Evolutionary conservation across 2,329 filamentous ascomycete species (phyloP), one percentile per base, ranked within the genome.

Genomic region (Colletotrichum gigasporum): DNA sequence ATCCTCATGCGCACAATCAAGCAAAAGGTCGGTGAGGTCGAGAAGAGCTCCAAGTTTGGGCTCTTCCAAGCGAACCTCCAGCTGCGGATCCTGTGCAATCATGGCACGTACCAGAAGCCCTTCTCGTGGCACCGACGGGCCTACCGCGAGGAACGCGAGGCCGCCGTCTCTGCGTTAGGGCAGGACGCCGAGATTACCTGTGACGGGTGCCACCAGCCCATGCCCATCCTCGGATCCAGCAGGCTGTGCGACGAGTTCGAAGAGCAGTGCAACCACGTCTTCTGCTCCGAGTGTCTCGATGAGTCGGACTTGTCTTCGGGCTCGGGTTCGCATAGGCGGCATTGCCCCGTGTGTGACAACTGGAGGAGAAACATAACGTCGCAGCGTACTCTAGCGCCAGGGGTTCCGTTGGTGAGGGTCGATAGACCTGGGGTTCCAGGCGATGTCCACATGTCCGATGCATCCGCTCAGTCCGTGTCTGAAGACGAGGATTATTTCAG

Each of bases 71-170:
- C 77, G 0, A 74, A 80, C 10, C 70, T 85, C 0, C 80, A 83
- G 61, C 69, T 85, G 11, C 76, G 82, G 0, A 79, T 83, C 5
- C 64, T 85, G 1, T 84, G 82, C 69, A 84, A 85, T 57, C 82
- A 84, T 63, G 82, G 82, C 1, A 85, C 83, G 0, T 81, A 75
- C 66, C 82, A 83, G 63, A 76, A 80, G 34, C 72, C 69, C 0
- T 80, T 82, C 44, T 80, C 78, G 1, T 83, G 81, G 81, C 71
- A 71, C 41, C 74, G 72, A 24, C 72, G 73, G 3, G 53, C 42
- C 42, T 63, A 63, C 20, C 35, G 41, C 1, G 74, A 82, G n/a
- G 77, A 78, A 37, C 68, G 70, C 55, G 72, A 77, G 44, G 72
- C 71, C 5, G 34, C 69, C 10, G 51, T 71, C 9, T 41, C 42